Conservation (phyloP, 768 basidiomycete genomes). For the Xerocomus spinulosus region DNA sequence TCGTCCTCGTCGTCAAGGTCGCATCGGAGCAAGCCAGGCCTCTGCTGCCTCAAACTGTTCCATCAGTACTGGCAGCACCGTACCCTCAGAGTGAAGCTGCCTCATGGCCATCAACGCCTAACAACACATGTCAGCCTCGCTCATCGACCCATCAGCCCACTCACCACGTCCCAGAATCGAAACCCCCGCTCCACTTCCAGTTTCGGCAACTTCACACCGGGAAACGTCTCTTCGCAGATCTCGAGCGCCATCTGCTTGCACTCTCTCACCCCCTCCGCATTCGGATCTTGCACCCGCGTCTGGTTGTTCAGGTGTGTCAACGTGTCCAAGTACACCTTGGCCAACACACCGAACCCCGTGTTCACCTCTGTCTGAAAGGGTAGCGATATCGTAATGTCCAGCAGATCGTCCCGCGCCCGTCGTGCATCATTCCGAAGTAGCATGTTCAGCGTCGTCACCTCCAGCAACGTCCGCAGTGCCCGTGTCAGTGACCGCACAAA, state of each 20-base stretch:
- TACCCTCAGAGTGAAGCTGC: conserved; percentile 77
- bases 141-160: conserved; percentile 31
- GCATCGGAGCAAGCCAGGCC: conserved; percentile 88
- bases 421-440: conserved; percentile 85
- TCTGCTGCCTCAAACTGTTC: conserved; percentile 97
- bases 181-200: conserved; percentile 93
- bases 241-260: conserved; percentile 85
- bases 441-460: conserved; percentile 91
- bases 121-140: conserved; percentile 25
- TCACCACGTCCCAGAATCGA: conserved; percentile 96
- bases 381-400: conserved; percentile 88
- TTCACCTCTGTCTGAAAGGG: conserved; percentile 97
- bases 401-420: conserved; percentile 80
- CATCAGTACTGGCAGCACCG: conserved; percentile 81
- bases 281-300: conserved; percentile 68
- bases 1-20: too few species aligned
- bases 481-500: conserved; percentile 91
- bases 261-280: conserved; percentile 73
- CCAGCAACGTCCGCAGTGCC: conserved; percentile 83
- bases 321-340: conserved; percentile 94
- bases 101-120: conserved; percentile 87
- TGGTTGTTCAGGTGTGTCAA: conserved; percentile 84
- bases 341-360: conserved; percentile 96
- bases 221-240: conserved; percentile 92
- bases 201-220: conserved; percentile 83